A percentile compares a stretch with the other conserved stretches of the same genome.
These are phyloP conservation scores for Hyphochytrium catenoides DNA, from an alignment of 352 stramenopile genomes.

Conservation along the genomic window DNA sequence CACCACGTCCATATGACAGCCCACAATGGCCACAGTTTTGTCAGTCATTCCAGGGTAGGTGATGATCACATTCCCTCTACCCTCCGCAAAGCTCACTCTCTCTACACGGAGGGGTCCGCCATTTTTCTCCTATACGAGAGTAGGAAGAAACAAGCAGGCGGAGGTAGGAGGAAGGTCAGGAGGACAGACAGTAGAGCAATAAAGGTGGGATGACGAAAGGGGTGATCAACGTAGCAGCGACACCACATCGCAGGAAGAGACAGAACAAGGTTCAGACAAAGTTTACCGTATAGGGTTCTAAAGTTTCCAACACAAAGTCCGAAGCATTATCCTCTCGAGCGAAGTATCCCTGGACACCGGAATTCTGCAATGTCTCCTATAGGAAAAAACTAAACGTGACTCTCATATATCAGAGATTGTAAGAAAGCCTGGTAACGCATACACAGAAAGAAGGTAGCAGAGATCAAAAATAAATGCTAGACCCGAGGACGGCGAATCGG, in stretches of 20 bases:
- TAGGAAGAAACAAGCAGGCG: too few species aligned
- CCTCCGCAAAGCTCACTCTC: slow-evolving; percentile 48
- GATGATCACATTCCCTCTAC: slow-evolving; percentile 71
- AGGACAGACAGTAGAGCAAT: too few species aligned
- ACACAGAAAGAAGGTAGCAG: background rate
- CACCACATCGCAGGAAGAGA: too few species aligned
- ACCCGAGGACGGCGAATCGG: background rate
- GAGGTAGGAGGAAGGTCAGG: too few species aligned
- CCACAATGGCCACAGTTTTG: slow-evolving; percentile 63
- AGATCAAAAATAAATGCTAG: background rate
- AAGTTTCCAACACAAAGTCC: slow-evolving; percentile 51
- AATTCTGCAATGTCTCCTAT: slow-evolving; percentile 39
- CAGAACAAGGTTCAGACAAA: too few species aligned
- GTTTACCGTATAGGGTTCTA: slow-evolving; percentile 50
- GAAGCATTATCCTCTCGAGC: slow-evolving; percentile 63
- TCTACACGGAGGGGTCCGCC: slow-evolving; percentile 33
- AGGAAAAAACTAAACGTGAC: background rate
- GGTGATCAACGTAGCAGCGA: too few species aligned
- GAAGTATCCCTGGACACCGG: slow-evolving; percentile 29
- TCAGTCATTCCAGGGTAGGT: slow-evolving; percentile 30
- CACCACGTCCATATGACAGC: slow-evolving; percentile 73
- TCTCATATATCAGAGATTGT: background rate
- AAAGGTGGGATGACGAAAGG: too few species aligned
- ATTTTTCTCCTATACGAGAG: too few species aligned
- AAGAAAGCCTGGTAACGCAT: background rate